A percentile compares a stretch with the other conserved stretches of the same genome.
These are phyloP conservation scores for Batkoa obscura DNA, from an alignment of 371 early-diverging fungal genomes.

Conservation along the genomic window DNA sequence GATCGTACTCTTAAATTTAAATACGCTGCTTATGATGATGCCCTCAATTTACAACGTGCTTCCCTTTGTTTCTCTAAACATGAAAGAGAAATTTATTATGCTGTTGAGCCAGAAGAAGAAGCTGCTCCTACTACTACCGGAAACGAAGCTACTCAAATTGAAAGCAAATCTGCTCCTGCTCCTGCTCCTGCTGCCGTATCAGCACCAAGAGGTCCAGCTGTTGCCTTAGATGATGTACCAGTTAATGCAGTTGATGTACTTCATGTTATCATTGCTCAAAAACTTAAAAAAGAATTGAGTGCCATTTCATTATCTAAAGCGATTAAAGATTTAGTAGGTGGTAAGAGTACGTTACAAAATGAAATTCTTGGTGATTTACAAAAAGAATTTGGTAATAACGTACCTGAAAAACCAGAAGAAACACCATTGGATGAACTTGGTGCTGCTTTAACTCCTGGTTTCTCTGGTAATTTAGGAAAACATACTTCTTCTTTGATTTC, in stretches of 20 bases:
- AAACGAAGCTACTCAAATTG: conserved; percentile 26
- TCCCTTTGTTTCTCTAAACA: conserved; percentile 59
- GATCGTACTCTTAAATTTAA: conserved; percentile 85
- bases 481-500: conserved; percentile 55
- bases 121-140: conserved; percentile 21
- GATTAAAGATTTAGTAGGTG: conserved; percentile 86
- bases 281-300: conserved; percentile 63
- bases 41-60: conserved; percentile 70
- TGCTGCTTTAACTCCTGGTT: conserved; percentile 34
- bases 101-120: conserved; percentile 63
- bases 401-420: conserved; percentile 85
- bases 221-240: conserved; percentile 43
- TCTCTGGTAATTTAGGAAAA: conserved; percentile 63
- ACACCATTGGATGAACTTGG: conserved; percentile 69
- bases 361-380: conserved; percentile 91
- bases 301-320: conserved; percentile 59
- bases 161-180: conserved; percentile 33
- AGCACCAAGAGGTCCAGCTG: conserved; percentile 28
- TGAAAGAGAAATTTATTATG: conserved; percentile 82
- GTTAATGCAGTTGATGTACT: conserved; percentile 60
- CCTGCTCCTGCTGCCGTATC: conserved; percentile 25
- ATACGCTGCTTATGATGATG: conserved; percentile 90
- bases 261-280: conserved; percentile 71
- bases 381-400: conserved; percentile 71
- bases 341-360: conserved; percentile 91